These are phyloP conservation scores for Spraguea lophii DNA, from an alignment of 371 early-diverging fungal genomes.

Conservation along the genomic window DNA sequence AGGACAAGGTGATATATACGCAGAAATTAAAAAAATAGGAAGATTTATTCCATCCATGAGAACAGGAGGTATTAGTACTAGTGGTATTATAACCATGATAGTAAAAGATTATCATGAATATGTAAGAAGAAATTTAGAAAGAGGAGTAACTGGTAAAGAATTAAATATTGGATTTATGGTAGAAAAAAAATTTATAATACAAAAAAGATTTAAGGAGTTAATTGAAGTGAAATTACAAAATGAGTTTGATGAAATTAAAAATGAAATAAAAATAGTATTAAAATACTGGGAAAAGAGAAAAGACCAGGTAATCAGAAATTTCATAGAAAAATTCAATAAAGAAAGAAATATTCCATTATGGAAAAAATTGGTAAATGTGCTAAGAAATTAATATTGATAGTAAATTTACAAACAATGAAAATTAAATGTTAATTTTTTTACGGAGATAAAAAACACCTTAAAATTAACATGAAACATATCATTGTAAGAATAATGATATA, in stretches of 20 bases:
- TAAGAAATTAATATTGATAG: too few species aligned
- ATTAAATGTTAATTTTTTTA: too few species aligned
- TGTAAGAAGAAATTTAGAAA: conserved; percentile 64
- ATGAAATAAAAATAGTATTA: conserved; percentile 10
- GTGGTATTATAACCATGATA: conserved; percentile 73
- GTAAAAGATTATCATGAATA: conserved; percentile 77
- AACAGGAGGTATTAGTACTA: conserved; percentile 75
- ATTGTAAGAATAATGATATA: too few species aligned
- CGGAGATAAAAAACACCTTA: too few species aligned
- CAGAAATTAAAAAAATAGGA: conserved; percentile 63
- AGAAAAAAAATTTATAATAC: conserved; percentile 22
- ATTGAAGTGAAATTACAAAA: conserved; percentile 7
- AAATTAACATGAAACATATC: too few species aligned
- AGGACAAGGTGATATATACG: conserved; percentile 63
- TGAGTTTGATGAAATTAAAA: conserved; percentile 20
- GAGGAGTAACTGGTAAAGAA: conserved; percentile 69
- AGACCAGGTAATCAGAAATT: neutral
- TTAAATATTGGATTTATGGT: conserved; percentile 49
- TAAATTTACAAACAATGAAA: too few species aligned
- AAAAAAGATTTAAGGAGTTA: conserved; percentile 17
- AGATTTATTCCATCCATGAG: conserved; percentile 67
- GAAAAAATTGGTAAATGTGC: too few species aligned
- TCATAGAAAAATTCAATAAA: neutral
- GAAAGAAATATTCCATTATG: neutral
- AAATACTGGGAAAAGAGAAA: conserved; percentile 21